A percentile compares a stretch with the other conserved stretches of the same genome.
Evolutionary conservation across 306 rosid species (phyloP).

Genomic region (Quillaja saponaria): DNA sequence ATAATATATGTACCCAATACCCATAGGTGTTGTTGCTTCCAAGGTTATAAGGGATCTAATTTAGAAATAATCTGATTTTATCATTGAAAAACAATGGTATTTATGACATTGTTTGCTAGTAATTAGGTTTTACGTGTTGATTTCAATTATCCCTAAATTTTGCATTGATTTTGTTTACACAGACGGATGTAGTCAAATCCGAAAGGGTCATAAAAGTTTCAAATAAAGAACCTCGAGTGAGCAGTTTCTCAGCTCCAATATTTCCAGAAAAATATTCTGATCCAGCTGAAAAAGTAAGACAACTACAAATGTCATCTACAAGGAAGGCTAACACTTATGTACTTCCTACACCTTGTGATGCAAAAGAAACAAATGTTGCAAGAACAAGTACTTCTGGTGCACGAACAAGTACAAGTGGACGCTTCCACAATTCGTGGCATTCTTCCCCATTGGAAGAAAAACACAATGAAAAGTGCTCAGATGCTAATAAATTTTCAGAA

Average conservation of each 20-base stretch:
- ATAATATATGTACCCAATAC: too few species aligned
- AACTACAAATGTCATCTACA: slow-evolving; percentile 44
- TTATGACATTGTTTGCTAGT: too few species aligned
- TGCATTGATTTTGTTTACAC: slow-evolving; percentile 31
- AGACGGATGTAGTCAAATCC: slow-evolving; percentile 59
- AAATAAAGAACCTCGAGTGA: slow-evolving; percentile 52
- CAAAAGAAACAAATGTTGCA: slow-evolving; percentile 48
- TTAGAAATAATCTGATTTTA: too few species aligned
- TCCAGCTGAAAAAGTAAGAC: slow-evolving; percentile 73
- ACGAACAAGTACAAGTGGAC: slow-evolving; percentile 54
- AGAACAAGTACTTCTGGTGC: slow-evolving; percentile 42
- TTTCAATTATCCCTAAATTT: slow-evolving; percentile 21
- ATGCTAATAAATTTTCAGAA: slow-evolving; percentile 47
- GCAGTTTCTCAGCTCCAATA: slow-evolving; percentile 88
- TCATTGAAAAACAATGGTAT: too few species aligned
- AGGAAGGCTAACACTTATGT: slow-evolving; percentile 68
- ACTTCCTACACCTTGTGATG: slow-evolving; percentile 74
- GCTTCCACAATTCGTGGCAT: slow-evolving; percentile 60
- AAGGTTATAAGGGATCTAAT: too few species aligned
- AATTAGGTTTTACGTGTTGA: too few species aligned
- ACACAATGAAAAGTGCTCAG: slow-evolving; percentile 54
- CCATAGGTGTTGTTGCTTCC: too few species aligned
- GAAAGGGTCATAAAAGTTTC: slow-evolving; percentile 54
- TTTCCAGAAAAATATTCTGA: slow-evolving; percentile 76
- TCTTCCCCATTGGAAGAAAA: slow-evolving; percentile 75